Evolutionary conservation across 2,329 filamentous ascomycete genomes (phyloP).

Genomic region (Fusarium torulosum): DNA sequence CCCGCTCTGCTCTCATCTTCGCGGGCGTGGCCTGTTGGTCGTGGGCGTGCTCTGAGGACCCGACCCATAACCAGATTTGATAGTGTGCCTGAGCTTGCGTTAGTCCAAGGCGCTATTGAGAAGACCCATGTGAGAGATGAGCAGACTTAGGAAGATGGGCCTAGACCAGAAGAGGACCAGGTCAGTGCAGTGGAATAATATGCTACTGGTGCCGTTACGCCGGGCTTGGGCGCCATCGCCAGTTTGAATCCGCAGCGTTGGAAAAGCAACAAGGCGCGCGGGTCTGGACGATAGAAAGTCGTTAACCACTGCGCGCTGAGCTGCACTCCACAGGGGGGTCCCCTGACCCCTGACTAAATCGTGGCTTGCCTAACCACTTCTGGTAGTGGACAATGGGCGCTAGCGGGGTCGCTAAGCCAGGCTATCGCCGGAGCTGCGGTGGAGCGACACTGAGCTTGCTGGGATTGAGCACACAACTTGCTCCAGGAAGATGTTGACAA

Average conservation of each 20-base stretch:
- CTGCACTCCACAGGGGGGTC: not conserved
- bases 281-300: constrained; percentile 25
- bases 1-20: constrained; percentile 12
- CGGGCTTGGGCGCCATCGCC: constrained; percentile 24
- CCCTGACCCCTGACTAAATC: constrained; percentile 30
- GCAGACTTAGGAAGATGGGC: constrained; percentile 4
- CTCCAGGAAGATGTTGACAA: not conserved
- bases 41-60: constrained; percentile 10
- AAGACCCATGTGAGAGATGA: constrained; percentile 17
- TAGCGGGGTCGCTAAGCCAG: constrained; percentile 25
- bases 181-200: constrained; percentile 17
- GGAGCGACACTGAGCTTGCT: constrained; percentile 21
- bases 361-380: constrained; percentile 11
- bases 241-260: constrained; percentile 11
- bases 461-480: constrained; percentile 20
- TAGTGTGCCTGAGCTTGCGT: constrained; percentile 32
- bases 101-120: constrained; percentile 41
- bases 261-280: constrained; percentile 16
- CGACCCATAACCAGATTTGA: constrained; percentile 21
- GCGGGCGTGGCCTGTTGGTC: constrained; percentile 22
- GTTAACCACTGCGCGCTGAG: constrained; percentile 19
- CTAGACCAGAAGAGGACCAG: constrained; percentile 19
- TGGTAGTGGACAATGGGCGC: not conserved
- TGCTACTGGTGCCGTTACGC: constrained; percentile 24
- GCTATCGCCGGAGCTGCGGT: constrained; percentile 30